A percentile compares a stretch with the other conserved stretches of the same genome.
Conservation (phyloP, 129 eudicot genomes). For the Tanacetum coccineum region DNA sequence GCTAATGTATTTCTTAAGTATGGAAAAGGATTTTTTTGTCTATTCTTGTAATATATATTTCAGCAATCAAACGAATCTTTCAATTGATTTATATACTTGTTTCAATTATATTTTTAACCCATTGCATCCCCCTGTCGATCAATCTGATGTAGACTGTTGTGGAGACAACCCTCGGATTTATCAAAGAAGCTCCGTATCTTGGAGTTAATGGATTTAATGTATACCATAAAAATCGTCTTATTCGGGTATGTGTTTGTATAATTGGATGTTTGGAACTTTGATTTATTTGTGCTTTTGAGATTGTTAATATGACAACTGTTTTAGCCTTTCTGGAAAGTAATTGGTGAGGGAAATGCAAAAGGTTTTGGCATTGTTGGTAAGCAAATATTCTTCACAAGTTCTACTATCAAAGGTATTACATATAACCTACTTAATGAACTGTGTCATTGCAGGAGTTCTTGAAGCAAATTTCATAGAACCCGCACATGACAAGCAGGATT, state of each 20-base stretch:
- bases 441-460: constrained; percentile 63
- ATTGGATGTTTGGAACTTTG: background rate
- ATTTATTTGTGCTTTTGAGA: background rate
- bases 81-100: too few relatives aligned
- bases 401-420: background rate
- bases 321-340: constrained; percentile 97
- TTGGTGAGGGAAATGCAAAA: constrained; percentile 64
- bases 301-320: constrained; percentile 17
- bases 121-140: too few relatives aligned
- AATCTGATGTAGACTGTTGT: constrained; percentile 50
- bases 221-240: constrained; percentile 94
- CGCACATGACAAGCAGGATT: constrained; percentile 98
- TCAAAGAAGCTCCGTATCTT: constrained; percentile 78
- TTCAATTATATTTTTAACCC: too few relatives aligned
- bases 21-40: background rate
- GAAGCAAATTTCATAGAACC: constrained; percentile 99
- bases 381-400: constrained; percentile 17
- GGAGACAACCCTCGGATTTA: constrained; percentile 78
- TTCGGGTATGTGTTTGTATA: constrained; percentile 57
- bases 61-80: too few relatives aligned
- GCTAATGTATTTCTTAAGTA: background rate
- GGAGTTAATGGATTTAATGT: constrained; percentile 69
- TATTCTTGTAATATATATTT: background rate
- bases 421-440: background rate
- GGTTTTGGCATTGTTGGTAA: constrained; percentile 92